Evolutionary conservation across 2,329 filamentous ascomycete species (phyloP).

Genomic region (Laburnicola sp.): DNA sequence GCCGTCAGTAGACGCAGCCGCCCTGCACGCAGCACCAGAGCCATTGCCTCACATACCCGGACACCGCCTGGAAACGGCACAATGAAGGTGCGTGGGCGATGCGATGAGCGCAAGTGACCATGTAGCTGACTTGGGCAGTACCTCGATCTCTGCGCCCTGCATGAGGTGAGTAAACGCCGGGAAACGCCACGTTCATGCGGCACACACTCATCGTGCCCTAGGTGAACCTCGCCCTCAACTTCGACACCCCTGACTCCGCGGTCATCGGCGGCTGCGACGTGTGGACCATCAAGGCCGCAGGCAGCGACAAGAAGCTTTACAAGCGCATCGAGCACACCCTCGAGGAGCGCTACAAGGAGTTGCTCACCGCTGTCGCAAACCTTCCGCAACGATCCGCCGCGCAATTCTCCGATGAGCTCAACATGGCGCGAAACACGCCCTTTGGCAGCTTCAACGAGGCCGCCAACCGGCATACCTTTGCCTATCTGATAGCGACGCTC

Average conservation of each 20-base stretch:
- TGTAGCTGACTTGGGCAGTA: slow-evolving; percentile 64
- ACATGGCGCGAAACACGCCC: slow-evolving; percentile 83
- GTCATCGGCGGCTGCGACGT: slow-evolving; percentile 93
- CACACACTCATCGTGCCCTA: background rate
- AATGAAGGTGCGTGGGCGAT: slow-evolving; percentile 44
- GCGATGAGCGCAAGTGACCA: slow-evolving; percentile 26
- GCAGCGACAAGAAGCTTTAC: slow-evolving; percentile 95
- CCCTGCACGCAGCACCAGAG: slow-evolving; percentile 13
- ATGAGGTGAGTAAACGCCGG: slow-evolving; percentile 57
- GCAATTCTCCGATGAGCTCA: slow-evolving; percentile 66
- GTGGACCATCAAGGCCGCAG: slow-evolving; percentile 95
- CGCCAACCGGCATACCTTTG: slow-evolving; percentile 87
- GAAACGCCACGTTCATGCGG: background rate
- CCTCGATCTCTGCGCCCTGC: slow-evolving; percentile 85
- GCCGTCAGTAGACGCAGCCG: slow-evolving; percentile 7
- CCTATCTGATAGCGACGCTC: slow-evolving; percentile 92
- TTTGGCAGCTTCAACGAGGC: slow-evolving; percentile 90
- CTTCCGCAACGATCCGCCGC: slow-evolving; percentile 80
- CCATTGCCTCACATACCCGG: slow-evolving; percentile 1
- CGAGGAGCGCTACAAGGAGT: slow-evolving; percentile 86
- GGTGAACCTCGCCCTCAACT: slow-evolving; percentile 87
- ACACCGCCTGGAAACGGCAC: slow-evolving; percentile 17
- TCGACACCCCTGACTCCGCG: slow-evolving; percentile 89
- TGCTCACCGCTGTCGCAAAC: slow-evolving; percentile 82
- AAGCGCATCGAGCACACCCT: slow-evolving; percentile 91